These are phyloP conservation scores for Stemphylium vesicarium DNA, from an alignment of 2,329 filamentous ascomycete species.

Conservation along the genomic window DNA sequence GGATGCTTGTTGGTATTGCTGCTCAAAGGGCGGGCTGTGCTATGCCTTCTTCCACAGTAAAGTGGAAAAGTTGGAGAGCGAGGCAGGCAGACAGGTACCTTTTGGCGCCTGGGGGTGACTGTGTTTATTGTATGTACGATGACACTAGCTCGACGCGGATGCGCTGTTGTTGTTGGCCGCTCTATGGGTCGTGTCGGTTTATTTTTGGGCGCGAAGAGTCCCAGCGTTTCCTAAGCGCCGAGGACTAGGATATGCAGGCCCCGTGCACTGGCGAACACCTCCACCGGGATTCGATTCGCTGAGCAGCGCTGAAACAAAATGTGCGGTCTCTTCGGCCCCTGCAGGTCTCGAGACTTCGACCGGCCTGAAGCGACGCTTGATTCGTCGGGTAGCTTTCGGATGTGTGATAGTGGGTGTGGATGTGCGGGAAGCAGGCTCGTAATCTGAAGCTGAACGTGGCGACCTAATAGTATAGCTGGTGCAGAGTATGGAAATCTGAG, in stretches of 20 bases:
- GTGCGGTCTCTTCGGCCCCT: slow-evolving; percentile 48
- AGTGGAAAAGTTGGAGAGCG: slow-evolving; percentile 34
- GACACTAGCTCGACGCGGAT: slow-evolving; percentile 35
- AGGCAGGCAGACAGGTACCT: slow-evolving; percentile 35
- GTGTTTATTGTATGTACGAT: slow-evolving; percentile 43
- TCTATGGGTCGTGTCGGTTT: slow-evolving; percentile 32
- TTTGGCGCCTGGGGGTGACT: slow-evolving; percentile 32
- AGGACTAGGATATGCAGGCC: slow-evolving; percentile 21
- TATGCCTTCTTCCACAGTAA: slow-evolving; percentile 37
- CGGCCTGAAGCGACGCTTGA: slow-evolving; percentile 26
- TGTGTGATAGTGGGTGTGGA: slow-evolving; percentile 35
- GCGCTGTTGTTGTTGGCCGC: slow-evolving; percentile 43
- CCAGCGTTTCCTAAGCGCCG: slow-evolving; percentile 42
- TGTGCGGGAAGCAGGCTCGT: slow-evolving; percentile 33
- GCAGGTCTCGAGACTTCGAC: slow-evolving; percentile 36
- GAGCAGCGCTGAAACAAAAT: slow-evolving; percentile 36
- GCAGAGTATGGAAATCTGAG: slow-evolving; percentile 29
- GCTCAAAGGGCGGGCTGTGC: slow-evolving; percentile 25
- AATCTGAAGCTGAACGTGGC: slow-evolving; percentile 33
- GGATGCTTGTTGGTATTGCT: slow-evolving; percentile 23
- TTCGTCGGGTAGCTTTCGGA: slow-evolving; percentile 30
- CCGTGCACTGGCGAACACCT: slow-evolving; percentile 27
- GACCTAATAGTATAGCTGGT: slow-evolving; percentile 26
- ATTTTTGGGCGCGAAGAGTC: slow-evolving; percentile 37
- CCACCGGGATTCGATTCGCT: slow-evolving; percentile 27